Evolutionary conservation across 768 basidiomycete genomes (phyloP), one percentile per base, ranked within the genome.

Genomic region (Gloeophyllum trabeum): DNA sequence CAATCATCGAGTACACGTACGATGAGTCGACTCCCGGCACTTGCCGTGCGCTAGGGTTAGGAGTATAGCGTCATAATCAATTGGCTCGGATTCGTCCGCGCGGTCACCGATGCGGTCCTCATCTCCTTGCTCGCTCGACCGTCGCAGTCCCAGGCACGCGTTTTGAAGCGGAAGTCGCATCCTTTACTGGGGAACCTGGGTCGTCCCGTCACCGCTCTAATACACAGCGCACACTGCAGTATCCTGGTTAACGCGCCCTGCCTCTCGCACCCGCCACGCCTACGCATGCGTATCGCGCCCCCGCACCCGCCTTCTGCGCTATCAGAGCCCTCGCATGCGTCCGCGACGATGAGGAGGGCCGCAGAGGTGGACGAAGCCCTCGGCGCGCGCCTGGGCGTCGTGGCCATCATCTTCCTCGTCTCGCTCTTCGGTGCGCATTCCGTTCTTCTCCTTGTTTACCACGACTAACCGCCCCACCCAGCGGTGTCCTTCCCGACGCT

Each of bases 401-500:
- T 78, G 61, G 49, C 71, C 4, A 55, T 64, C 22, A 77, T 86
- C 41, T 69, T 82, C 39, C 46, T 64, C 26, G 62, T 79, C 3
- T 87, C 83, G 30, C 69, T 86, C 34, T 67, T 77, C 24, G 81
- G 82, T 83, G 47, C 42, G 68, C 60, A 23, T 3, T 39, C 18
- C 30, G n/a, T 25, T 5, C 34, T 4, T 14, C 20, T 41, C 10
- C 10, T 32, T 24, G 7, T 25, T 32, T 39, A 5, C 18, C 1
- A n/a, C n/a, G 4, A 13, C 42, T 1, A 16, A 4, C 20, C 14
- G 43, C 4, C 37, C 22, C 6, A 18, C 25, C 16, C 34, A 72
- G 85, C 86, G n/a, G 79, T 76, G 1, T 81, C 81, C 0, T 81
- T 89, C 47, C 86, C 87, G 0, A 62, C 74, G 1, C 43, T 85